phyloP scores from a whole-genome alignment of 1,139 yeast species.

The Protomyces inouyei region DNA sequence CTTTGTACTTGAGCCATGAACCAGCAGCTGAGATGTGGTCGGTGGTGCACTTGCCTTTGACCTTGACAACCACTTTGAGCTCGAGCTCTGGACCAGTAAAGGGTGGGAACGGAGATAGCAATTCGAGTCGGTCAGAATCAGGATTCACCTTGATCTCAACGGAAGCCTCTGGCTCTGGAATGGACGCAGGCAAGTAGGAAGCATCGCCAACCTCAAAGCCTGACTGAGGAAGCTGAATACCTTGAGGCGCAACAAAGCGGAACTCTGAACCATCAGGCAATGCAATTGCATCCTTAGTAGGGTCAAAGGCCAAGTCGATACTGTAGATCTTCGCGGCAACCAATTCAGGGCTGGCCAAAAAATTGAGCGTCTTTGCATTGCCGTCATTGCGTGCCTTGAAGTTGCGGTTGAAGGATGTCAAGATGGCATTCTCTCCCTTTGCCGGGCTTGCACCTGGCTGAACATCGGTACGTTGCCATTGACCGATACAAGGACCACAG shows the following conservation, averaged over 20 bases:
- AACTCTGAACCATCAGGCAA: constrained; percentile 63
- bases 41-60: constrained; percentile 96
- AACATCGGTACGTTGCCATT: constrained; percentile 87
- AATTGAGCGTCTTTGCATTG: constrained; percentile 93
- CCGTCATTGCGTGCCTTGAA: constrained; percentile 97
- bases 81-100: constrained; percentile 78
- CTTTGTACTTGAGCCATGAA: constrained; percentile 98
- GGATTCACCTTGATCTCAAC: constrained; percentile 74
- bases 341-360: constrained; percentile 91
- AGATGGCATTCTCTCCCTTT: constrained; percentile 62
- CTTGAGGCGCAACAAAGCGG: constrained; percentile 69
- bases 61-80: constrained; percentile 74
- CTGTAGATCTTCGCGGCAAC: constrained; percentile 96
- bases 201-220: constrained; percentile 75
- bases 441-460: constrained; percentile 39
- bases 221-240: constrained; percentile 72
- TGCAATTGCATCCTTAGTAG: constrained; percentile 68
- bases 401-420: constrained; percentile 94
- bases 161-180: constrained; percentile 63
- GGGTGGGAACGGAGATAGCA: constrained; percentile 79
- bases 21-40: constrained; percentile 99
- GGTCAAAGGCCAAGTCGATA: constrained; percentile 84
- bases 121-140: constrained; percentile 70
- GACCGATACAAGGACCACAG: constrained; percentile 99
- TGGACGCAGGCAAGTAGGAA: constrained; percentile 69